Base-by-base conservation (phyloP, 352 stramenopile species). In the Globisporangium cylindrosporum region DNA sequence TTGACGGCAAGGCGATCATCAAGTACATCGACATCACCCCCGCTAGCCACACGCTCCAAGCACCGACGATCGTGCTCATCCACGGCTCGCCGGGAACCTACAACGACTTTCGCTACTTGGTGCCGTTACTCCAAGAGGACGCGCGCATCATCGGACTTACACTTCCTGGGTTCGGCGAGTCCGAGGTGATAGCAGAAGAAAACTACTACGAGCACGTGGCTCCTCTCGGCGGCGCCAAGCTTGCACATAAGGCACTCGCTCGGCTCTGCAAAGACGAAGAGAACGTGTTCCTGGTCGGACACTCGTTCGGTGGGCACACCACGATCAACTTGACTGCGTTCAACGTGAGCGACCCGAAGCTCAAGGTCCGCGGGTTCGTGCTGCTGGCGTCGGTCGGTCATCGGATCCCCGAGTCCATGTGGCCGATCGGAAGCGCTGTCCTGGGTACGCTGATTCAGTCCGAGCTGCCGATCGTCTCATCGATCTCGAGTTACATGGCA, bases 41-140 rank as follows among this genome's bases (percentile, higher is more conserved):
- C 9, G 68, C 25, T 4, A 43, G 29, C 41, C 25, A 59, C 34
- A 71, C 68, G 0, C 67, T 68, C 3, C 18, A 55, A 20, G 29
- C 68, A 34, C 36, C 62, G 22, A 91, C 84, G 38, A 41, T 91
- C n/a, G 73, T 91, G n/a, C 56, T 91, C 34, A 73, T 93, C n/a
- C 84, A 91, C 49, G 82, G 84, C 14, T 81, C 82, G 1, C 82
- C 84, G 41, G 84, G 84, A 8, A 89, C 81, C 27, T 89, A 86
- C 67, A 51, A 66, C 9, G 81, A 91, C 68, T 91, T 87, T 41
- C 81, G 80, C 1, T 76, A 93, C 68, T 64, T 92, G 20, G 78
- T 90, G 32, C 80, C 82, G 6, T 61, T 81, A 18, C 67, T 91
- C 9, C 70, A 77, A 59, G 67, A 73, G 0, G 61, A 76, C 6